phyloP scores from a whole-genome alignment of 2,329 filamentous ascomycete species.

The Paramyrothecium roridum region DNA sequence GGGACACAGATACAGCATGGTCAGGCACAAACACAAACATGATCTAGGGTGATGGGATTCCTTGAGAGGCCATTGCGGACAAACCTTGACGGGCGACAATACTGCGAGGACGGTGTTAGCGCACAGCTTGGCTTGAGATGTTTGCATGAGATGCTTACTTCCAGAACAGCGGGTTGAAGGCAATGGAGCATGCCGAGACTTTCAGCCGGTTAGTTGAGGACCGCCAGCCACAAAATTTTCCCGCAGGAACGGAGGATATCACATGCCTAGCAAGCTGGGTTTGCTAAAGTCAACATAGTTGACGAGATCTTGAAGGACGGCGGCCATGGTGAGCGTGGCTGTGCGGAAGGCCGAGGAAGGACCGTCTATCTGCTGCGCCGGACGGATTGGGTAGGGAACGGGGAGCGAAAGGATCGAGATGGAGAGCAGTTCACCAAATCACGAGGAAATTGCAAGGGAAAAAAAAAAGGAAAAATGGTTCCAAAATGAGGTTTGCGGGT shows the following conservation, averaged over 20 bases:
- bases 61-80: slow-evolving; percentile 8
- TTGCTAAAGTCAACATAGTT: slow-evolving; percentile 68
- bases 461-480: neutral
- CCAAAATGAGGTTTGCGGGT: neutral
- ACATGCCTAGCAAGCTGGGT: slow-evolving; percentile 63
- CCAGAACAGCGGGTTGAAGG: slow-evolving; percentile 99
- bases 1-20: neutral
- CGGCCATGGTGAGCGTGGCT: slow-evolving; percentile 32
- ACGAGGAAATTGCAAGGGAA: neutral
- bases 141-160: slow-evolving; percentile 64
- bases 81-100: slow-evolving; percentile 80
- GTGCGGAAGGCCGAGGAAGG: neutral
- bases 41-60: neutral
- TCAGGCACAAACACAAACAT: slow-evolving; percentile 9
- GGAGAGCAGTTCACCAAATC: neutral
- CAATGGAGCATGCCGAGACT: slow-evolving; percentile 81
- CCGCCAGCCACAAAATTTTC: slow-evolving; percentile 2
- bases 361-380: too few species aligned
- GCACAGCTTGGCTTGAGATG: neutral
- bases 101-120: slow-evolving; percentile 46
- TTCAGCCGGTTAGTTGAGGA: slow-evolving; percentile 13
- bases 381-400: too few species aligned
- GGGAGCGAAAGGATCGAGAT: too few species aligned
- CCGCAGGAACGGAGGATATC: neutral
- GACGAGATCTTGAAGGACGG: slow-evolving; percentile 41